phyloP scores from a whole-genome alignment of 106 monocot genomes.

The Chionographis japonica region DNA sequence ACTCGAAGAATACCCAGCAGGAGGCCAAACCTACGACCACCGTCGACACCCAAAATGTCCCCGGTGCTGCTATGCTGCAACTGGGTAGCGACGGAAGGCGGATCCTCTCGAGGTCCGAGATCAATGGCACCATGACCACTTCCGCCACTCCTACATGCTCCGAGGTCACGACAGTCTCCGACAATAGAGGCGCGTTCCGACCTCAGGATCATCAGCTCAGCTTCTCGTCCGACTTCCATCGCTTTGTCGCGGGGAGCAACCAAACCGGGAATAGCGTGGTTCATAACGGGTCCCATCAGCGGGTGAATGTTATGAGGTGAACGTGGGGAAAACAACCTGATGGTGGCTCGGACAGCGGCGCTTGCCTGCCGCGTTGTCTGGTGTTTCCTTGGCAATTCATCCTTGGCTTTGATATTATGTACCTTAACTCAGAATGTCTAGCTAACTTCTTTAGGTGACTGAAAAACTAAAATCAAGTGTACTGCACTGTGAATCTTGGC shows the following conservation, averaged over 20 bases:
- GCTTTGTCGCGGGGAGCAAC: neutral
- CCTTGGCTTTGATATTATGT: conserved; percentile 37
- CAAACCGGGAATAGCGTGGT: neutral
- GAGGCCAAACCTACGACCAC: neutral
- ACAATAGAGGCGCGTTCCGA: conserved; percentile 15
- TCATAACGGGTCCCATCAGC: conserved; percentile 9
- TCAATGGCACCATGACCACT: neutral
- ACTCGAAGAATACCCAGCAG: conserved; percentile 24
- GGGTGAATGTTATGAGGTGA: conserved; percentile 20
- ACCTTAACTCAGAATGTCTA: neutral
- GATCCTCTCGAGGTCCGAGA: conserved; percentile 4
- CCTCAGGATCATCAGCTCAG: conserved; percentile 6
- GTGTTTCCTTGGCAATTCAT: conserved; percentile 43
- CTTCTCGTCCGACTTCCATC: conserved; percentile 12
- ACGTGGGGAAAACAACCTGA: conserved; percentile 11
- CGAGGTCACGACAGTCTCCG: conserved; percentile 10
- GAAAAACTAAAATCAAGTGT: too few species aligned
- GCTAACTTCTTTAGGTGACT: neutral
- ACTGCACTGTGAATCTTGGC: too few species aligned
- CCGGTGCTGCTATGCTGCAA: conserved; percentile 9
- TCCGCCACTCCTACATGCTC: conserved; percentile 17
- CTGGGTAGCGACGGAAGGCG: conserved; percentile 16
- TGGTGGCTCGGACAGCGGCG: neutral
- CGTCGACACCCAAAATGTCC: neutral
- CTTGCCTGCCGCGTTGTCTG: neutral